Evolutionary conservation across 352 stramenopile genomes (phyloP).

Genomic region (Pythium brassicae): DNA sequence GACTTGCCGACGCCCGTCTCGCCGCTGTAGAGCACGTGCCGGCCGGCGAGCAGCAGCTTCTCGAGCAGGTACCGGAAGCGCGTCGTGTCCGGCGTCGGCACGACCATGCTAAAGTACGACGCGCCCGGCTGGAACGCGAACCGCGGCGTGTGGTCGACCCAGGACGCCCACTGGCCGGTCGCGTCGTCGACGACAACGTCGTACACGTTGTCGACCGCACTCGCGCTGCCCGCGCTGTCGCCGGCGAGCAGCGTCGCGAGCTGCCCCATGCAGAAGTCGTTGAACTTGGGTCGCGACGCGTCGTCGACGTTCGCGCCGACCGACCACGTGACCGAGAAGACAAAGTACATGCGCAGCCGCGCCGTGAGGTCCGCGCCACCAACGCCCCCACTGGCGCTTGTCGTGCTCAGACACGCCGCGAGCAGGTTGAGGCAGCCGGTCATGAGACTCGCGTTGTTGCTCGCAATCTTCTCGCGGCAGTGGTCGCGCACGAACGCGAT

Average conservation of each 20-base stretch:
- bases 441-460: slow-evolving; percentile 88
- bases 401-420: slow-evolving; percentile 56
- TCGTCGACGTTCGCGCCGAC: slow-evolving; percentile 88
- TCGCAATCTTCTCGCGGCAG: slow-evolving; percentile 86
- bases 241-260: slow-evolving; percentile 57
- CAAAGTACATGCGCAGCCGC: slow-evolving; percentile 83
- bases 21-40: slow-evolving; percentile 87
- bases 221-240: slow-evolving; percentile 23
- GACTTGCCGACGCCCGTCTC: slow-evolving; percentile 93
- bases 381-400: slow-evolving; percentile 34
- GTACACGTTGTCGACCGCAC: slow-evolving; percentile 68
- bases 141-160: slow-evolving; percentile 82
- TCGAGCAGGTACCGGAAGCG: slow-evolving; percentile 91
- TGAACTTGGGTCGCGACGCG: slow-evolving; percentile 73
- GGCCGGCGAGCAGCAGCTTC: slow-evolving; percentile 74
- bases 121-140: slow-evolving; percentile 83
- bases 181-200: slow-evolving; percentile 80
- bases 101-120: slow-evolving; percentile 94
- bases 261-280: slow-evolving; percentile 81
- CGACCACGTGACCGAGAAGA: slow-evolving; percentile 84
- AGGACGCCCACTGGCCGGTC: slow-evolving; percentile 76
- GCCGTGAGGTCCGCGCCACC: slow-evolving; percentile 53
- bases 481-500: slow-evolving; percentile 88
- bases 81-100: slow-evolving; percentile 94
- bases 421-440: slow-evolving; percentile 86